Evolutionary conservation across 1,284 basidiomycete species (phyloP).

Genomic region (Retiboletus flavoniger): DNA sequence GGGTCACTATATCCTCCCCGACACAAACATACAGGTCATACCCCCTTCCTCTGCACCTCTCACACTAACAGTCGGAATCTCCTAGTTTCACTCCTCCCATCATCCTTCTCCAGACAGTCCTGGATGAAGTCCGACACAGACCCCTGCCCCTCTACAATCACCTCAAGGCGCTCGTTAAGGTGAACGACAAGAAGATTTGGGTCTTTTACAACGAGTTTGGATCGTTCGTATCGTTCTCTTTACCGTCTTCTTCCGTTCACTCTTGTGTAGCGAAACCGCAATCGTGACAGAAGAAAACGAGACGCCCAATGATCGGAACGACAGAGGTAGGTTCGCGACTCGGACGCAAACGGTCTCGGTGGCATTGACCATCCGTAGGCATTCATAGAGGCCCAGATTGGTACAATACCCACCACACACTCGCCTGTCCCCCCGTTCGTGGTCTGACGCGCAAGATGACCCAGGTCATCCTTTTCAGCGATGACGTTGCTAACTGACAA

Average conservation of each 20-base stretch:
- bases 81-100: constrained; percentile 73
- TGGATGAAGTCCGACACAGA: constrained; percentile 95
- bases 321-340: constrained; percentile 60
- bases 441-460: constrained; percentile 51
- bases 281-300: constrained; percentile 72
- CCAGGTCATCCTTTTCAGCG: constrained; percentile 78
- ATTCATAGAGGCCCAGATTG: constrained; percentile 84
- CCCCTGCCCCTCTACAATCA: constrained; percentile 93
- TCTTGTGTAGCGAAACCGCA: constrained; percentile 64
- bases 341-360: neutral
- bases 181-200: constrained; percentile 81
- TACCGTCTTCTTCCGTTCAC: constrained; percentile 2
- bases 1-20: constrained; percentile 86
- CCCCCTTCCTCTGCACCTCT: neutral
- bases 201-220: constrained; percentile 92
- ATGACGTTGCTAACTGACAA: constrained; percentile 84
- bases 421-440: constrained; percentile 53
- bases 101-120: constrained; percentile 91
- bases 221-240: constrained; percentile 48
- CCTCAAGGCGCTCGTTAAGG: constrained; percentile 75
- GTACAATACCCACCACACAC: constrained; percentile 75
- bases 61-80: constrained; percentile 47
- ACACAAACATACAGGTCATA: constrained; percentile 87
- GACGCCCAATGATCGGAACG: constrained; percentile 89
- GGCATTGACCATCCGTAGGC: constrained; percentile 42